These are phyloP conservation scores for Melampsora americana DNA, from an alignment of 1,284 basidiomycete species.

Conservation along the genomic window DNA sequence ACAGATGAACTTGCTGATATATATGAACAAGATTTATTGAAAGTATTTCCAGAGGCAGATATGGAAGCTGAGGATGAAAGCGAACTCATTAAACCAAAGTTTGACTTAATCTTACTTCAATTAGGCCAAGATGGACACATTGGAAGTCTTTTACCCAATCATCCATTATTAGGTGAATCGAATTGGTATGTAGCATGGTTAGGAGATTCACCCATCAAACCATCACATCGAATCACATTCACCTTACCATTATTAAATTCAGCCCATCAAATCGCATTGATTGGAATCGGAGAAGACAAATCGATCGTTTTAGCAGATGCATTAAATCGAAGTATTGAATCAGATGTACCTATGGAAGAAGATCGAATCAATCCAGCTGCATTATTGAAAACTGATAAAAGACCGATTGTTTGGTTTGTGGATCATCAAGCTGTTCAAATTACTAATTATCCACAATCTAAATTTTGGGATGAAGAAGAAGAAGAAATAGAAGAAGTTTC, in stretches of 20 bases:
- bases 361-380: constrained; percentile 37
- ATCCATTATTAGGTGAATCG: constrained; percentile 40
- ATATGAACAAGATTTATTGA: constrained; percentile 34
- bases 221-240: constrained; percentile 33
- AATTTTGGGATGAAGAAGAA: constrained; percentile 36
- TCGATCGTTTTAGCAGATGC: constrained; percentile 26
- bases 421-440: constrained; percentile 14
- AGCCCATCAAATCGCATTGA: constrained; percentile 31
- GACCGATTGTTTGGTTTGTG: constrained; percentile 39
- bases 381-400: constrained; percentile 23
- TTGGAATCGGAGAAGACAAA: constrained; percentile 23
- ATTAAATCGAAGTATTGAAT: constrained; percentile 30
- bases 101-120: constrained; percentile 32
- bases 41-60: constrained; percentile 34
- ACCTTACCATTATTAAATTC: constrained; percentile 35
- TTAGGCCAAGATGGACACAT: constrained; percentile 31
- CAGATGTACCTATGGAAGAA: constrained; percentile 43
- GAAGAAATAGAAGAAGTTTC: no score
- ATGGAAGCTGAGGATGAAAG: constrained; percentile 23
- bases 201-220: constrained; percentile 25
- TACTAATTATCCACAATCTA: constrained; percentile 38
- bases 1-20: constrained; percentile 40
- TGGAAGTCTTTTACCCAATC: constrained; percentile 34
- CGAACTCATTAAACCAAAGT: not conserved
- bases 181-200: constrained; percentile 44